A percentile compares a stretch with the other conserved stretches of the same genome.
Evolutionary conservation across 2,329 filamentous ascomycete species (phyloP).

Genomic region (Ceratocystis ficicola): DNA sequence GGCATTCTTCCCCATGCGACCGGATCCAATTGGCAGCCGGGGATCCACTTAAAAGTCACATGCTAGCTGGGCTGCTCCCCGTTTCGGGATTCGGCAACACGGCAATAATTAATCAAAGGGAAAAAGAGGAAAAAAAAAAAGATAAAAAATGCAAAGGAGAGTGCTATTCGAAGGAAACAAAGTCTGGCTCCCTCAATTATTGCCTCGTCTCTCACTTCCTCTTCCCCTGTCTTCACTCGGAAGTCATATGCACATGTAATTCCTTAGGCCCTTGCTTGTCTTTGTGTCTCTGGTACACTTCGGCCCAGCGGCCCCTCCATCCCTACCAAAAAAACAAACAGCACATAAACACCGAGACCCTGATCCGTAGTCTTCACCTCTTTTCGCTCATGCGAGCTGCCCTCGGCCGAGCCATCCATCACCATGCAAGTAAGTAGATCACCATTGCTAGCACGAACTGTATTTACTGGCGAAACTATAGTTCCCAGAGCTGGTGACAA

Average conservation of each 20-base stretch:
- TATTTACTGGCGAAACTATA: not conserved
- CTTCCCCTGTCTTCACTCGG: not conserved
- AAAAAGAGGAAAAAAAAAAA: not conserved
- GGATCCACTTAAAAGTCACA: not conserved
- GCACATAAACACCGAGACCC: too few relatives aligned
- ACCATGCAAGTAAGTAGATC: not conserved
- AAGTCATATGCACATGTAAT: not conserved
- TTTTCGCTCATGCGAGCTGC: not conserved
- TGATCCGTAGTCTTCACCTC: too few relatives aligned
- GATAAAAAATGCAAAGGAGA: not conserved
- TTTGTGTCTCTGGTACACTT: not conserved
- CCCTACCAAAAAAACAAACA: too few relatives aligned
- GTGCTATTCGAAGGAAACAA: not conserved
- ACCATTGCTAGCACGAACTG: not conserved
- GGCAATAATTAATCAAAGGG: slow-evolving; percentile 1
- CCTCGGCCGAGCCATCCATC: not conserved
- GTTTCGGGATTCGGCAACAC: slow-evolving; percentile 3
- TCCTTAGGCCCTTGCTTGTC: not conserved
- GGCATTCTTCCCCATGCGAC: not conserved
- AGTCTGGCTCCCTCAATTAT: not conserved
- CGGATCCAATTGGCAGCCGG: not conserved
- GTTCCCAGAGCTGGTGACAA: too few relatives aligned
- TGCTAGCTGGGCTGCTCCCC: not conserved
- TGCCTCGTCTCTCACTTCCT: not conserved
- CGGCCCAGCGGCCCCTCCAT: not conserved